These are phyloP conservation scores for slime mould (Dictyostelium discoideum) DNA, from an alignment of 78 protist species.

Conservation along the genomic window DNA sequence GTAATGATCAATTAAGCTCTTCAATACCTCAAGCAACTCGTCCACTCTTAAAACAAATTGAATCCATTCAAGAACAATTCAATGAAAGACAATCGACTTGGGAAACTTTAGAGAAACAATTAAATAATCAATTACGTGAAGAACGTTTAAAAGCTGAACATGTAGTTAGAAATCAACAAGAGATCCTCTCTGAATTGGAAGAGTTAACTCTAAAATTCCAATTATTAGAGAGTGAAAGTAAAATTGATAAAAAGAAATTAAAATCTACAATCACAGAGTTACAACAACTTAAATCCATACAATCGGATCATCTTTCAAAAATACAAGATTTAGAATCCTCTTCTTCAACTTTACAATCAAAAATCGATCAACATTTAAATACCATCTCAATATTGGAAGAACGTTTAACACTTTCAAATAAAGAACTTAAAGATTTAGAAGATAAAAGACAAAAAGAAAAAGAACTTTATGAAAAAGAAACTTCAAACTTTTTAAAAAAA, in stretches of 20 bases:
- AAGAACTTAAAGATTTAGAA: conserved; percentile 43
- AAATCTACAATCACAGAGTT: neutral
- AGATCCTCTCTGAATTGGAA: conserved; percentile 1
- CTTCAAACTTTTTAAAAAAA: neutral
- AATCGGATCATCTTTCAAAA: neutral
- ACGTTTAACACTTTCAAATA: conserved; percentile 9
- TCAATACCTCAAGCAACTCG: conserved; percentile 63
- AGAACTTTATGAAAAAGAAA: conserved; percentile 33
- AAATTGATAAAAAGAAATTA: conserved; percentile 20
- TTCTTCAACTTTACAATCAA: neutral
- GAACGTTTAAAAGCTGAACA: conserved; percentile 11
- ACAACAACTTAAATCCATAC: neutral
- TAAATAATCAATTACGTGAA: conserved; percentile 47
- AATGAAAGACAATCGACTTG: conserved; percentile 22
- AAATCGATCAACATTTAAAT: conserved; percentile 2
- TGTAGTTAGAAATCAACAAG: conserved; percentile 16
- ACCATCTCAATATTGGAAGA: neutral
- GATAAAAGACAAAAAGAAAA: conserved; percentile 42
- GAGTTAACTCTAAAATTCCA: conserved; percentile 3
- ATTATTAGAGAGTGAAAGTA: conserved; percentile 13
- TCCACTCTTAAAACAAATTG: conserved; percentile 70
- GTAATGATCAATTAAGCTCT: conserved; percentile 61
- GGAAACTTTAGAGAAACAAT: conserved; percentile 44
- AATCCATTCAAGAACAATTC: conserved; percentile 24
- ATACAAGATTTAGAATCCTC: neutral